phyloP scores from a whole-genome alignment of 23 red algal genomes.

The Chondrus crispus region DNA sequence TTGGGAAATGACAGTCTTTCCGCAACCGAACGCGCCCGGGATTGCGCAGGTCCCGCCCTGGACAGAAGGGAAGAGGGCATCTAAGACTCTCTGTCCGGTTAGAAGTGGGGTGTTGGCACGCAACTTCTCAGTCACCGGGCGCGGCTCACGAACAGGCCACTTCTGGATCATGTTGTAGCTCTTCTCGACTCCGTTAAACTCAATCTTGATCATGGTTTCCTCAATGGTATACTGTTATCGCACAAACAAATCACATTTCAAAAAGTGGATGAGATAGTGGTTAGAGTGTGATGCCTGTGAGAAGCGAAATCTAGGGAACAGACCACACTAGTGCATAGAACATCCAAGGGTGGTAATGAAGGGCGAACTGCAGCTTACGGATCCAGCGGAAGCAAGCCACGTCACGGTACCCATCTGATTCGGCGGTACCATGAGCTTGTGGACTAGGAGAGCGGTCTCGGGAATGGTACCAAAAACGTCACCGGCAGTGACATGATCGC shows the following conservation, averaged over 20 bases:
- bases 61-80: constrained; percentile 97
- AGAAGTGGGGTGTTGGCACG: constrained; percentile 86
- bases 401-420: constrained; percentile 83
- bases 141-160: constrained; percentile 95
- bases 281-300: not conserved
- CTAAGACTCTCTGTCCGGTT: constrained; percentile 95
- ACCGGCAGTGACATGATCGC: constrained; percentile 81
- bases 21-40: constrained; percentile 96
- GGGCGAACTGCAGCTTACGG: constrained; percentile 16
- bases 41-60: constrained; percentile 99
- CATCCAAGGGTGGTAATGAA: not conserved
- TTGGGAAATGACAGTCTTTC: constrained; percentile 99
- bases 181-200: constrained; percentile 75
- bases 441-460: constrained; percentile 85
- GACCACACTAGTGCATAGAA: too few relatives aligned
- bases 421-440: constrained; percentile 94
- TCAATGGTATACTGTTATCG: constrained; percentile 80
- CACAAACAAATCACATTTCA: not conserved
- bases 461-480: constrained; percentile 79
- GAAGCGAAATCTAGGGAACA: not conserved
- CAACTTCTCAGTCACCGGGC: constrained; percentile 93
- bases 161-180: constrained; percentile 88
- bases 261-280: not conserved
- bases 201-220: constrained; percentile 80
- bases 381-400: constrained; percentile 77